These are phyloP conservation scores for Filosporella fistucella DNA, from an alignment of 495 filamentous ascomycete species.

Conservation along the genomic window DNA sequence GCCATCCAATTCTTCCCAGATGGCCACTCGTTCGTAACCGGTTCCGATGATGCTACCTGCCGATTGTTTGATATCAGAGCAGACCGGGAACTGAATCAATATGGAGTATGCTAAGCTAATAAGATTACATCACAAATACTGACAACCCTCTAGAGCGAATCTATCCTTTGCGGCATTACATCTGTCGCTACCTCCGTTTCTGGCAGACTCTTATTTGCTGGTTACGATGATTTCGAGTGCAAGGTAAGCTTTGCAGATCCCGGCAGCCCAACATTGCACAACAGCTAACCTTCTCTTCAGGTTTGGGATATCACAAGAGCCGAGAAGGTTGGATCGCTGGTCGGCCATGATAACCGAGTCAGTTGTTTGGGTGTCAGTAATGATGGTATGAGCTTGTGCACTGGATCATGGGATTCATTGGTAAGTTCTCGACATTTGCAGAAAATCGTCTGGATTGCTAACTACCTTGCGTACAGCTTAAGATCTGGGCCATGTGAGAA, in stretches of 20 bases:
- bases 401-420: constrained; percentile 98
- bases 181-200: constrained; percentile 98
- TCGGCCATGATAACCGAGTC: constrained; percentile 97
- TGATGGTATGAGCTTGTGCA: constrained; percentile 98
- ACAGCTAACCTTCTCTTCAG: constrained; percentile 39
- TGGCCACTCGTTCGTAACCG: constrained; percentile 96
- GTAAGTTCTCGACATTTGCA: constrained; percentile 48
- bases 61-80: constrained; percentile 96
- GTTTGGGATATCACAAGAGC: constrained; percentile 97
- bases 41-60: constrained; percentile 97
- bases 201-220: constrained; percentile 90
- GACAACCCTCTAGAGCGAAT: constrained; percentile 70
- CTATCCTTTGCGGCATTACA: constrained; percentile 96
- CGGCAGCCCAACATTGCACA: not conserved
- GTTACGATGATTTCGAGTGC: constrained; percentile 99
- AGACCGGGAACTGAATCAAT: constrained; percentile 92
- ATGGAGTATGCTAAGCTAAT: constrained; percentile 64
- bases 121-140: constrained; percentile 7
- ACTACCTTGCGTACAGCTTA: constrained; percentile 74
- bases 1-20: constrained; percentile 99
- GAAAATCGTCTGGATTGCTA: too few species aligned
- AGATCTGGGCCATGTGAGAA: constrained; percentile 65
- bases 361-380: constrained; percentile 98
- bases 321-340: constrained; percentile 92
- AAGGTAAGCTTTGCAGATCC: constrained; percentile 59